Conservation (phyloP, 768 basidiomycete species). For the Lentinula lateritia region DNA sequence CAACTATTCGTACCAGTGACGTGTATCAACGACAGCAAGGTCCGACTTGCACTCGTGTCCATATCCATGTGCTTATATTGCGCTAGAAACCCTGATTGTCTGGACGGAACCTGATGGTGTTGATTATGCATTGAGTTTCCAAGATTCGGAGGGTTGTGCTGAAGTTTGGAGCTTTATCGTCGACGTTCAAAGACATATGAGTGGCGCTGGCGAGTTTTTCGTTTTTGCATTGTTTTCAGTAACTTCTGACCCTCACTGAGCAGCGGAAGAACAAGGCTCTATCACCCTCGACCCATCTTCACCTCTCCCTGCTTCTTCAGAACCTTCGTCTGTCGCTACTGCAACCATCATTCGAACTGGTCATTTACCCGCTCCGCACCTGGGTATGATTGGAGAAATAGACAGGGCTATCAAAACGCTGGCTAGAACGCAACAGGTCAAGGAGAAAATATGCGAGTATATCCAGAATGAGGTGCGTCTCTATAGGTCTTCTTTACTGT, state of each 20-base stretch:
- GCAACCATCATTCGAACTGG: conserved; percentile 65
- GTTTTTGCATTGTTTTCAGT: not conserved
- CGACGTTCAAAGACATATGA: conserved; percentile 86
- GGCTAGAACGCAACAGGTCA: conserved; percentile 62
- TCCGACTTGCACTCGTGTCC: conserved; percentile 26
- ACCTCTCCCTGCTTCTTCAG: conserved; percentile 52
- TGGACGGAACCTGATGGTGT: conserved; percentile 96
- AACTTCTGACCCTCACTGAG: conserved; percentile 12
- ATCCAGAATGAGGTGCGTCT: conserved; percentile 74
- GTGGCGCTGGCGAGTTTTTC: conserved; percentile 45
- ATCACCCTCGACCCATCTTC: conserved; percentile 47
- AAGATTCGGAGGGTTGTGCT: conserved; percentile 89
- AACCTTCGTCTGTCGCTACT: conserved; percentile 42
- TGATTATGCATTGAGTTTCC: conserved; percentile 96
- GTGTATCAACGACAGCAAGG: conserved; percentile 88
- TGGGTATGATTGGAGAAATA: conserved; percentile 75
- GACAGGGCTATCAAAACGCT: conserved; percentile 75
- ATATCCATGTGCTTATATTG: conserved; percentile 8
- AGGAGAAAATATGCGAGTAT: conserved; percentile 86
- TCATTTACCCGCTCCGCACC: conserved; percentile 67
- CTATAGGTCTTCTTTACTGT: conserved; percentile 4
- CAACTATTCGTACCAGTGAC: conserved; percentile 76
- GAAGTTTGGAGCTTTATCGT: conserved; percentile 98
- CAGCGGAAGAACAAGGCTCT: conserved; percentile 35
- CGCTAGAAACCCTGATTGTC: conserved; percentile 89